Evolutionary conservation across 768 basidiomycete species (phyloP).

Genomic region (Rickenella mellea): DNA sequence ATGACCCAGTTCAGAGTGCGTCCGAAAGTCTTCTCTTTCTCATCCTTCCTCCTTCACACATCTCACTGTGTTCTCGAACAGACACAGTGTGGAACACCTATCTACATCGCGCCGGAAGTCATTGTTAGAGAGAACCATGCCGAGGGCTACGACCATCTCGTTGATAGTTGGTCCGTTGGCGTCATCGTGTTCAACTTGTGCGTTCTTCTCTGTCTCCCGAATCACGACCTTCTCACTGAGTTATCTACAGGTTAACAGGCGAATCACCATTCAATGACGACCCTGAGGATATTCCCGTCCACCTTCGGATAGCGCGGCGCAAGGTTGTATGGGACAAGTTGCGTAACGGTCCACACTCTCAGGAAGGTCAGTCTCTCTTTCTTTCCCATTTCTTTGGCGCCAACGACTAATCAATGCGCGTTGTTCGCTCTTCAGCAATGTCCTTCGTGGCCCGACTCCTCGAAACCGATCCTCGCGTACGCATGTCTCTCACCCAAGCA

Average conservation of each 20-base stretch:
- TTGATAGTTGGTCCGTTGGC: constrained; percentile 95
- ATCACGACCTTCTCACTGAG: too few relatives aligned
- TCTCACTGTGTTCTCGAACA: constrained; percentile 16
- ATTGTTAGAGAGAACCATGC: constrained; percentile 53
- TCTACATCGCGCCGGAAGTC: constrained; percentile 90
- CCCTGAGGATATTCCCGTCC: constrained; percentile 47
- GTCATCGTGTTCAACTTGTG: constrained; percentile 95
- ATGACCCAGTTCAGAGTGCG: constrained; percentile 68
- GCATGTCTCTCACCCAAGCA: constrained; percentile 68
- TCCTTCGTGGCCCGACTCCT: constrained; percentile 65
- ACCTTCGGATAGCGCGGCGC: constrained; percentile 49
- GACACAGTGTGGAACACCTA: constrained; percentile 96
- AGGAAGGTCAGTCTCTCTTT: constrained; percentile 41
- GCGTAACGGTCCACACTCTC: constrained; percentile 21
- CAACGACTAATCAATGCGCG: too few relatives aligned
- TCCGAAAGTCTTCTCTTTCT: constrained; percentile 39
- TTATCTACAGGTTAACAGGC: constrained; percentile 80
- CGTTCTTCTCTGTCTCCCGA: too few relatives aligned
- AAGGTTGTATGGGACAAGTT: constrained; percentile 57
- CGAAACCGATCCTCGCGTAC: constrained; percentile 45
- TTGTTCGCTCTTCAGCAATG: too few relatives aligned
- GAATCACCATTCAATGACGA: constrained; percentile 69
- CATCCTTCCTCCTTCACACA: constrained; percentile 6
- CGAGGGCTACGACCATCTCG: constrained; percentile 76
- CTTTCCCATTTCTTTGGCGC: too few relatives aligned